A percentile compares a stretch with the other conserved stretches of the same genome.
These are phyloP conservation scores for Carallia brachiata DNA, from an alignment of 345 rosid genomes.

Conservation along the genomic window DNA sequence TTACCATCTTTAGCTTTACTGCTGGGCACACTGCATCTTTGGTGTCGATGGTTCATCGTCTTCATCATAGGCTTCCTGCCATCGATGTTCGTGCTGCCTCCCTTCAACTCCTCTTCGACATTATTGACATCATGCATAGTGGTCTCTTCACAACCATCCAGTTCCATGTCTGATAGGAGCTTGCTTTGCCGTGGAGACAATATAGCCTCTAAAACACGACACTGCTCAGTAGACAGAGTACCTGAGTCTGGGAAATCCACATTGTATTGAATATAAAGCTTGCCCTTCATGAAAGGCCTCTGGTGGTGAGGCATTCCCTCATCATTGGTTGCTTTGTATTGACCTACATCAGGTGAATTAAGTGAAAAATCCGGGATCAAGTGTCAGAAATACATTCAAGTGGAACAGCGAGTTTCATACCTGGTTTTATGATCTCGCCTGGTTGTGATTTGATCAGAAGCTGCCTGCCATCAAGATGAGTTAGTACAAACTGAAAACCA, in stretches of 20 bases:
- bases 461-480: slow-evolving; percentile 65
- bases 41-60: slow-evolving; percentile 35
- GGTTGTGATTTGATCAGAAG: slow-evolving; percentile 60
- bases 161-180: slow-evolving; percentile 60
- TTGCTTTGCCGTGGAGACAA: slow-evolving; percentile 46
- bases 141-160: slow-evolving; percentile 80
- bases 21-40: slow-evolving; percentile 71
- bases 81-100: slow-evolving; percentile 29
- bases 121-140: slow-evolving; percentile 63
- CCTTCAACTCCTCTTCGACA: slow-evolving; percentile 56
- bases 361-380: neutral
- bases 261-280: slow-evolving; percentile 60
- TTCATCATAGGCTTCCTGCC: slow-evolving; percentile 64
- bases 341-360: slow-evolving; percentile 33
- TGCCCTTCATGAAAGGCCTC: slow-evolving; percentile 78
- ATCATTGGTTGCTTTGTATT: slow-evolving; percentile 62
- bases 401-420: slow-evolving; percentile 17
- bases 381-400: neutral
- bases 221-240: slow-evolving; percentile 44
- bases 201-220: slow-evolving; percentile 45
- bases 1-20: slow-evolving; percentile 19
- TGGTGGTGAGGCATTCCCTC: slow-evolving; percentile 77
- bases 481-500: slow-evolving; percentile 57
- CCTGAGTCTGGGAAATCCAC: slow-evolving; percentile 59
- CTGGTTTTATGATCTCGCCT: slow-evolving; percentile 65